Conservation (phyloP, 352 stramenopile species). For the Phytopythium aichiense region DNA sequence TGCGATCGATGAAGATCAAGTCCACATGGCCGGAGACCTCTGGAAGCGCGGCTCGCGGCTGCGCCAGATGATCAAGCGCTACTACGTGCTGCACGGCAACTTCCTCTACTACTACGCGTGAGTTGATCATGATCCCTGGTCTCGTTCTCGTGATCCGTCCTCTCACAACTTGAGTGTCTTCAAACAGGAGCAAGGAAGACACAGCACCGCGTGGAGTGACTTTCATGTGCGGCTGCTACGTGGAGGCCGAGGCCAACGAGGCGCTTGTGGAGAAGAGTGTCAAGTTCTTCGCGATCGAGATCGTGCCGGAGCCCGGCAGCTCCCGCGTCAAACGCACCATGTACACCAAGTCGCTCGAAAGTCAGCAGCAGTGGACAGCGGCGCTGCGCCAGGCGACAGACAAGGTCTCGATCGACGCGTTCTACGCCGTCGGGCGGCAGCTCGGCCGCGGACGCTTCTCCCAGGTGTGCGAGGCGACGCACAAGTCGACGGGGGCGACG, state of each 20-base stretch:
- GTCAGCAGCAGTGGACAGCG: constrained; percentile 74
- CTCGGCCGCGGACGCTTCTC: constrained; percentile 89
- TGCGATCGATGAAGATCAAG: background rate
- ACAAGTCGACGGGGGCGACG: constrained; percentile 57
- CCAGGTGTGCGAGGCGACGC: constrained; percentile 74
- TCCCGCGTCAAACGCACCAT: constrained; percentile 74
- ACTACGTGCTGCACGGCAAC: constrained; percentile 84
- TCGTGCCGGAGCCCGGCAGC: constrained; percentile 65
- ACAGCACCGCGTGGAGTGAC: constrained; percentile 67
- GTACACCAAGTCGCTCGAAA: constrained; percentile 72
- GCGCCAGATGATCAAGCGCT: constrained; percentile 84
- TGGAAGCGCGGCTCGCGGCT: constrained; percentile 78
- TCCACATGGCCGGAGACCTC: constrained; percentile 45
- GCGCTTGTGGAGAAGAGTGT: constrained; percentile 70
- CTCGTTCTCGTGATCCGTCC: background rate
- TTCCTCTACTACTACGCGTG: constrained; percentile 89
- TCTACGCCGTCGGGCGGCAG: constrained; percentile 86
- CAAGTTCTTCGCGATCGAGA: constrained; percentile 88
- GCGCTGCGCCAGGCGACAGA: constrained; percentile 78
- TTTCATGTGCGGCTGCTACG: constrained; percentile 80
- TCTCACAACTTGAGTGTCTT: background rate
- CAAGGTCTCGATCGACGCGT: constrained; percentile 87
- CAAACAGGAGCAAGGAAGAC: constrained; percentile 51
- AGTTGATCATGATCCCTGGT: constrained; percentile 1
- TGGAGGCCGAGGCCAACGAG: constrained; percentile 51